Base-by-base conservation (phyloP, 768 basidiomycete genomes). In the Boletus speciosus region DNA sequence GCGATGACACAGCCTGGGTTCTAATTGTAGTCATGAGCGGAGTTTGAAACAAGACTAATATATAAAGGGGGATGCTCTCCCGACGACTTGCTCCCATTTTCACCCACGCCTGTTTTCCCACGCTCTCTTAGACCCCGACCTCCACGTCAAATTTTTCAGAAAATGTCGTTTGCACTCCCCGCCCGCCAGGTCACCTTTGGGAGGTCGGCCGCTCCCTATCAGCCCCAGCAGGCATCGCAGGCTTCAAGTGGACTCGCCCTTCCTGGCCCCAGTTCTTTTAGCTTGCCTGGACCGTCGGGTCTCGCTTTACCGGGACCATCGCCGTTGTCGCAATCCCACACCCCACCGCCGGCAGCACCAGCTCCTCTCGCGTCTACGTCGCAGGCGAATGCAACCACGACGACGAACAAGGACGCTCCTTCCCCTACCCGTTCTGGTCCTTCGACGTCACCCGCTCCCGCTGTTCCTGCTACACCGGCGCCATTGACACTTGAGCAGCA, bases 401-500 rank as follows among this genome's bases (percentile, higher is more conserved):
- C 66, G 50, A 21, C 74, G 66, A 64, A 58, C 66, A 52, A 65
- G 63, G 41, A 63, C 58, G 4, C 71, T 21, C 61, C 72, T 5
- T 63, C 66, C 29, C 79, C 77, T 47, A 74, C 81, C 0, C 59
- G 78, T 23, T 80, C 85, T 2, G 85, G 82, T 1, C 81, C 85
- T 0, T 83, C 86, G 4, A 78, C 82, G 0, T 77, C 84, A 1
- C 74, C 81, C 23, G 53, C 75, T 3, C 62, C 73, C 0, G 74
- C 78, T n/a, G 74, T 82, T 4, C 84, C 87, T 2, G 76, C 88
- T 1, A 87, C 90, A 0, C 85, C 89, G 2, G 82, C 58, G 1
- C 84, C 90, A 4, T 78, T 92, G 59, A 90, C 90, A 2, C 86
- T 91, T 55, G 91, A 93, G 71, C 91, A 93, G 58, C 91, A 93